phyloP scores from a whole-genome alignment of 345 rosid genomes.

The Boechera divaricarpa region DNA sequence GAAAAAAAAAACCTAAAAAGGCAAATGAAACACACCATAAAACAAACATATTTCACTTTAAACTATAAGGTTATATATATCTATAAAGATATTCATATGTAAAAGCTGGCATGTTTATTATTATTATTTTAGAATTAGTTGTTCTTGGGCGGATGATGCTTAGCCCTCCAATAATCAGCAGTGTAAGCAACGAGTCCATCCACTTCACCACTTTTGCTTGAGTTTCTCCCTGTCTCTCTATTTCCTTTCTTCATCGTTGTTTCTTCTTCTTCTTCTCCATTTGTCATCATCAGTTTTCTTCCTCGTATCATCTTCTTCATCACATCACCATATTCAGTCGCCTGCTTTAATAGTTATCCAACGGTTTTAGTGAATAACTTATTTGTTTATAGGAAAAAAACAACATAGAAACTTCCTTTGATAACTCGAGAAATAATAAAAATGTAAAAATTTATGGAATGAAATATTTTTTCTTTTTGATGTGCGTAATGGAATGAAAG shows the following conservation, averaged over 20 bases:
- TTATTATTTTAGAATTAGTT: constrained; percentile 47
- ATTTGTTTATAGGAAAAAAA: background rate
- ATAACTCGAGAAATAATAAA: background rate
- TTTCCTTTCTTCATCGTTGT: constrained; percentile 24
- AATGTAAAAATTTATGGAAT: background rate
- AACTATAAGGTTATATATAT: constrained; percentile 3
- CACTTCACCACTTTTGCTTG: constrained; percentile 42
- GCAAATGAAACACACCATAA: constrained; percentile 24
- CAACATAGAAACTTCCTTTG: background rate
- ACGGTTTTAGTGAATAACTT: background rate
- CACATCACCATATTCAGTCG: background rate
- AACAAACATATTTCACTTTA: constrained; percentile 21
- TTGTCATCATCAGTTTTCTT: constrained; percentile 35
- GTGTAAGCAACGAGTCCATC: constrained; percentile 62
- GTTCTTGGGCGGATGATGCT: constrained; percentile 80
- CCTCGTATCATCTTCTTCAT: constrained; percentile 20
- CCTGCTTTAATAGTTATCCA: constrained; percentile 8
- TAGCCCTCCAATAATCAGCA: constrained; percentile 75
- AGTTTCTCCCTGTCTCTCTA: constrained; percentile 10
- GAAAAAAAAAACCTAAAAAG: background rate
- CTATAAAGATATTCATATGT: background rate
- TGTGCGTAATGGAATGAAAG: background rate
- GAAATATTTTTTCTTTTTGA: background rate
- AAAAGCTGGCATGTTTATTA: background rate
- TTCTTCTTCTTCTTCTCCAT: constrained; percentile 15